Evolutionary conservation across 2,329 filamentous ascomycete genomes (phyloP), one percentile per base, ranked within the genome.

Genomic region (Nannizziopsis arthrosporioides): DNA sequence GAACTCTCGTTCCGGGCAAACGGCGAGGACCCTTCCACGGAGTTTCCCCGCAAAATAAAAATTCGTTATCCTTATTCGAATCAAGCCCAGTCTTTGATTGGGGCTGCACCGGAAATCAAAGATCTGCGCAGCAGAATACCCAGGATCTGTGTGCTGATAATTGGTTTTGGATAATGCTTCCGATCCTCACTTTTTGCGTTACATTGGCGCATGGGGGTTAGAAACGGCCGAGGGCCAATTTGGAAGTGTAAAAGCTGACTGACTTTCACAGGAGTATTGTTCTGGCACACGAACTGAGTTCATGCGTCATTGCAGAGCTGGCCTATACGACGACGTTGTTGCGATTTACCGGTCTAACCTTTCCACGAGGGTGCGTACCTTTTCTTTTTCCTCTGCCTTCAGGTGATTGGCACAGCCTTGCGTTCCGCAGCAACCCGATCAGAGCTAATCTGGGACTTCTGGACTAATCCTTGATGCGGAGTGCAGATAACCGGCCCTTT

Each of bases 261-360:
- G 12, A 15, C 22, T 15, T 6, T 47, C 37, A 30, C 42, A 76
- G 69, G 74, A 78, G 63, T 79, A 76, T 57, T 67, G 69, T 32
- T 59, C 60, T 15, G 77, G 76, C 47, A 72, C 69, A 11, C 66
- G 76, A 27, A 67, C 73, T 38, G 72, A 78, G 22, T 80, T 80
- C 59, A 61, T 80, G 22, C 64, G 68, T 42, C 74, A 73, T 48
- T 73, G 73, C 61, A 72, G 71, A 52, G 64, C 66, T n/a, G 76
- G 75, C 35, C 63, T 72, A 39, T 79, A 74, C 52, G 68, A 78
- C 46, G 72, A 73, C 54, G 71, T 79, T 1, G 68, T 74, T 27
- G 76, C 66, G 1, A 70, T 80, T 42, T 80, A 78, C 60, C 73
- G 77, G 48, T 78, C 75, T 42, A 80, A 80, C 57, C 65, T 69